phyloP scores from a whole-genome alignment of 2,329 filamentous ascomycete species.

The Lachnellula suecica region DNA sequence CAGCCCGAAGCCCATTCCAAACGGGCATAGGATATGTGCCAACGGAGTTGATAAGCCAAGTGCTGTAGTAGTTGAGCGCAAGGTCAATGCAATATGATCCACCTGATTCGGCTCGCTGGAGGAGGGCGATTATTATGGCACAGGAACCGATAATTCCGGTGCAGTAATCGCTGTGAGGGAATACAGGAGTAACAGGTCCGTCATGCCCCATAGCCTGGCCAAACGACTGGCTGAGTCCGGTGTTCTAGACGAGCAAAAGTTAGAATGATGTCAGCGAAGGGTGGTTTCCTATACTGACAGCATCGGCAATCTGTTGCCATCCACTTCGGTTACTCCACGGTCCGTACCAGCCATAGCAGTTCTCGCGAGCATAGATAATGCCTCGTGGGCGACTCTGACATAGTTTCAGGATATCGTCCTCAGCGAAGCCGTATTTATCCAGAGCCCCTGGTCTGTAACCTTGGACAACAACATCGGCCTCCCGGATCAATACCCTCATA shows the following conservation, averaged over 20 bases:
- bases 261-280: too few species aligned
- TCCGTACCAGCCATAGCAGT: conserved; percentile 65
- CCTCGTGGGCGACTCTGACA: conserved; percentile 50
- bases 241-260: too few species aligned
- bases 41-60: too few species aligned
- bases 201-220: not conserved
- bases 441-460: conserved; percentile 67
- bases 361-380: conserved; percentile 64
- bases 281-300: conserved; percentile 35
- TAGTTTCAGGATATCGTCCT: conserved; percentile 49
- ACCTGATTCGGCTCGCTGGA: conserved; percentile 57
- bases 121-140: conserved; percentile 61
- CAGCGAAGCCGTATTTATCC: conserved; percentile 60
- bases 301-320: conserved; percentile 72
- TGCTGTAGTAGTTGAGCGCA: too few species aligned
- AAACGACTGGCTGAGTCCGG: too few species aligned
- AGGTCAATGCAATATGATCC: too few species aligned
- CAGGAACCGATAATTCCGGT: conserved; percentile 69
- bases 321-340: conserved; percentile 63
- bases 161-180: conserved; percentile 62
- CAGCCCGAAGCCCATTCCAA: too few species aligned
- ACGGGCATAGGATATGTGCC: too few species aligned
- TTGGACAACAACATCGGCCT: conserved; percentile 65
- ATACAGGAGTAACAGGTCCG: conserved; percentile 24
- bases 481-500: conserved; percentile 58